These are phyloP conservation scores for Exidia glandulosa DNA, from an alignment of 768 basidiomycete genomes.

Conservation along the genomic window DNA sequence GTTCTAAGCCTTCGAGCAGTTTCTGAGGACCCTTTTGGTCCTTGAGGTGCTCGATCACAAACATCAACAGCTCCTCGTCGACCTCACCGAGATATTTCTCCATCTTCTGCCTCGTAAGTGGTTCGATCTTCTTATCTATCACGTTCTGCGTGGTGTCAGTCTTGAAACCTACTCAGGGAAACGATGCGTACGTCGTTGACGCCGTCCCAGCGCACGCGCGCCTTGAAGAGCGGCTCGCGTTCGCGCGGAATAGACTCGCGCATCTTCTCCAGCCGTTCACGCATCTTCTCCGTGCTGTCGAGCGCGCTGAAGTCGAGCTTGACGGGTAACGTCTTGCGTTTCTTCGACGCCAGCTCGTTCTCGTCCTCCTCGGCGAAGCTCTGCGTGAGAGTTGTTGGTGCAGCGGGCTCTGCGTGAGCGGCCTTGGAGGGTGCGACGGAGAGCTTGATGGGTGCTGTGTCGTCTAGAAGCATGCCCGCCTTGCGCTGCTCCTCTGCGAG, in stretches of 20 bases:
- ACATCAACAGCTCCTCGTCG: slow-evolving; percentile 90
- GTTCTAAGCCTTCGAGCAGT: slow-evolving; percentile 81
- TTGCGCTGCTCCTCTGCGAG: slow-evolving; percentile 84
- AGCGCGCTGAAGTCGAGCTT: slow-evolving; percentile 84
- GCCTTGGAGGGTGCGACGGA: slow-evolving; percentile 46
- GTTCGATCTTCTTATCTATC: slow-evolving; percentile 79
- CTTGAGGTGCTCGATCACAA: slow-evolving; percentile 83
- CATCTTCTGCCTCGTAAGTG: slow-evolving; percentile 74
- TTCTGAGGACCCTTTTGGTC: slow-evolving; percentile 81
- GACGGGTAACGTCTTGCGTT: slow-evolving; percentile 76
- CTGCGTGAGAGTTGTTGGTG: slow-evolving; percentile 26
- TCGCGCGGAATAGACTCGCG: slow-evolving; percentile 63
- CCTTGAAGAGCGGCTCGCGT: slow-evolving; percentile 68
- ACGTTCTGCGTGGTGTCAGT: slow-evolving; percentile 38
- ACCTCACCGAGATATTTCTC: slow-evolving; percentile 81
- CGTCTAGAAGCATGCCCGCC: slow-evolving; percentile 81
- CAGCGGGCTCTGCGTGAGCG: slow-evolving; percentile 17
- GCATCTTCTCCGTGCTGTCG: slow-evolving; percentile 66
- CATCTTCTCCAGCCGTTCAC: slow-evolving; percentile 72
- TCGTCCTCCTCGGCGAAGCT: slow-evolving; percentile 66
- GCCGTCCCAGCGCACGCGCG: slow-evolving; percentile 86
- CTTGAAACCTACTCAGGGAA: background rate
- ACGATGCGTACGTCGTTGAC: slow-evolving; percentile 54
- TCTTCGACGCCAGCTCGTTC: slow-evolving; percentile 69
- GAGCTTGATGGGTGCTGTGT: slow-evolving; percentile 81